Evolutionary conservation across 768 basidiomycete genomes (phyloP).

Genomic region (Phlebiopsis gigantea): DNA sequence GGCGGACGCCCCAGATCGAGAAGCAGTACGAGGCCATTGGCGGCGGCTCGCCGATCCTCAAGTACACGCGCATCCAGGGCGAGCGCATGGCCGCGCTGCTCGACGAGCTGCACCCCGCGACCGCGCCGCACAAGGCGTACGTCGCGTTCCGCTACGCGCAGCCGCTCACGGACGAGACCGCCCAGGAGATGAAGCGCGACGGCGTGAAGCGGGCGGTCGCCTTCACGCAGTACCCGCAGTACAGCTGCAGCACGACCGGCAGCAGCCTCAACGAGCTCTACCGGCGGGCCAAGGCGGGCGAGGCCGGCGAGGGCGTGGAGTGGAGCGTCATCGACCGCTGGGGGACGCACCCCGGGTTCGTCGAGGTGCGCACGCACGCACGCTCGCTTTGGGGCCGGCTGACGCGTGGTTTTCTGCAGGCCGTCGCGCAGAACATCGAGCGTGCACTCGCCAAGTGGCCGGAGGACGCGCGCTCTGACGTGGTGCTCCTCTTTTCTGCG

Average conservation of each 20-base stretch:
- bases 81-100: slow-evolving; percentile 84
- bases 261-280: slow-evolving; percentile 95
- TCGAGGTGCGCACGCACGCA: slow-evolving; percentile 62
- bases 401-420: slow-evolving; percentile 42
- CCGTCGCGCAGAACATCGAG: slow-evolving; percentile 86
- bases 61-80: slow-evolving; percentile 86
- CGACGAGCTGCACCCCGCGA: slow-evolving; percentile 72
- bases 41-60: slow-evolving; percentile 93
- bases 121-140: slow-evolving; percentile 94
- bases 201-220: slow-evolving; percentile 87
- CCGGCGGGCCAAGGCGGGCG: slow-evolving; percentile 55
- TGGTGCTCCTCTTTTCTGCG: slow-evolving; percentile 90
- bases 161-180: slow-evolving; percentile 81
- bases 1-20: slow-evolving; percentile 90
- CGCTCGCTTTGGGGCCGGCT: not conserved
- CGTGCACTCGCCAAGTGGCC: slow-evolving; percentile 77
- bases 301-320: slow-evolving; percentile 58
- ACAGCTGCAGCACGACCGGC: slow-evolving; percentile 96
- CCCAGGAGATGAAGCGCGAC: slow-evolving; percentile 80
- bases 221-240: slow-evolving; percentile 98
- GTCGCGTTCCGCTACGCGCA: slow-evolving; percentile 93
- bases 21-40: slow-evolving; percentile 93
- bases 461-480: slow-evolving; percentile 60
- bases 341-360: slow-evolving; percentile 92
- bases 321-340: slow-evolving; percentile 99